Evolutionary conservation across 148 eudicot genomes (phyloP).

Genomic region (Vaccinium darrowii): DNA sequence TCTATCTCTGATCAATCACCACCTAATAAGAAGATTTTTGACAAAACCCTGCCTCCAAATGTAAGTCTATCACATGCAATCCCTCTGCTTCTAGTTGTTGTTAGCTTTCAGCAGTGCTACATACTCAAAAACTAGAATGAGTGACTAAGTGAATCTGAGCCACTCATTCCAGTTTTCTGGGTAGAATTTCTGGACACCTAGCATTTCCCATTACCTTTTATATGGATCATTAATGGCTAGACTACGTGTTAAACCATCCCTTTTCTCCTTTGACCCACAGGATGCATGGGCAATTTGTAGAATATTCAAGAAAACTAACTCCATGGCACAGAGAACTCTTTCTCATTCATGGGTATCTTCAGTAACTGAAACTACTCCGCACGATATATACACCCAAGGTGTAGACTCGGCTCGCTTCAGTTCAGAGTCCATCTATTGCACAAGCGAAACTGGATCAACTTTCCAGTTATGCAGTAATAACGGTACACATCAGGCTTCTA

Average conservation of each 20-base stretch:
- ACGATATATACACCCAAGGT: constrained; percentile 36
- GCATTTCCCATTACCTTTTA: neutral
- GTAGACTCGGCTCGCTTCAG: constrained; percentile 29
- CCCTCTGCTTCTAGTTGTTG: neutral
- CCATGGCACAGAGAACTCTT: constrained; percentile 65
- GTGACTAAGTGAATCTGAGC: too few relatives aligned
- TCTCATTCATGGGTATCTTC: constrained; percentile 67
- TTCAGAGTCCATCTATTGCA: constrained; percentile 55
- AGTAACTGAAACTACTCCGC: constrained; percentile 40
- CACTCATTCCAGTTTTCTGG: too few relatives aligned
- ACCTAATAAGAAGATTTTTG: constrained; percentile 33
- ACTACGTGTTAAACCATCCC: neutral
- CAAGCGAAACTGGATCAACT: constrained; percentile 40
- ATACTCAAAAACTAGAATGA: too few relatives aligned
- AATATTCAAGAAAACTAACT: constrained; percentile 82
- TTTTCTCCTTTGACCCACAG: constrained; percentile 31
- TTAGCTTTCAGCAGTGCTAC: neutral
- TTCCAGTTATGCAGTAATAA: constrained; percentile 25
- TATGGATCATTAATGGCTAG: neutral
- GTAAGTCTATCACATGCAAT: constrained; percentile 27
- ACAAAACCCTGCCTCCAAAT: constrained; percentile 33
- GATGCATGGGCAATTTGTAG: constrained; percentile 95
- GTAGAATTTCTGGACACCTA: too few relatives aligned
- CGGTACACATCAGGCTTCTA: constrained; percentile 18
- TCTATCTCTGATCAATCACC: constrained; percentile 28